Conservation (phyloP, 176 grass and related monocot species). For the Raddia guianensis region DNA sequence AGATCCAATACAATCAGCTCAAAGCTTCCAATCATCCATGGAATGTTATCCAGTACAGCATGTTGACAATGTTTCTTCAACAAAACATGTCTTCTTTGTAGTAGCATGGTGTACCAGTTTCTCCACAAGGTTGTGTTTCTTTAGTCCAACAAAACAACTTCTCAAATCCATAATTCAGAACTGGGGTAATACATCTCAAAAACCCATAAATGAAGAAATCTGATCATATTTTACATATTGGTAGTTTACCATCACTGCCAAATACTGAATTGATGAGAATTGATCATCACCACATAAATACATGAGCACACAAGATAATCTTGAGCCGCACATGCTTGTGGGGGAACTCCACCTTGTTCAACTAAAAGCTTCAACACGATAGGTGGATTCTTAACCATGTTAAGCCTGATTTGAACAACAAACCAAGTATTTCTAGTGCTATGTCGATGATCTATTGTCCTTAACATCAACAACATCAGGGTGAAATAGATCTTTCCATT, state of each 20-base stretch:
- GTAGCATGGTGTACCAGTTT: not conserved
- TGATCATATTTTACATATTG: not conserved
- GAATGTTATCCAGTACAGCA: not conserved
- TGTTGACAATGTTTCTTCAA: not conserved
- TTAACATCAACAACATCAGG: not conserved
- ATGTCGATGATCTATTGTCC: not conserved
- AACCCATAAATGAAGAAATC: constrained; percentile 12
- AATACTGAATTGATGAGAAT: not conserved
- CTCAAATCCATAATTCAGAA: constrained; percentile 7
- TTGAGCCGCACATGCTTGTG: not conserved
- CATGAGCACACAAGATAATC: not conserved
- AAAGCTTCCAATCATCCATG: constrained; percentile 12
- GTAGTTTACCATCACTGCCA: not conserved
- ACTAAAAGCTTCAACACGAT: not conserved
- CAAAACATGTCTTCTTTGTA: not conserved
- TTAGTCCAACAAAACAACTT: constrained; percentile 19
- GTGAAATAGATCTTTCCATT: too few relatives aligned
- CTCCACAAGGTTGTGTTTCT: not conserved
- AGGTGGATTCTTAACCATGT: not conserved
- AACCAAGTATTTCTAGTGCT: not conserved
- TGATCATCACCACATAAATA: not conserved
- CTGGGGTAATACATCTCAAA: not conserved
- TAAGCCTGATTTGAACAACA: not conserved
- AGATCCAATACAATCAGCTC: not conserved
- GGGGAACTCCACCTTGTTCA: not conserved